These are phyloP conservation scores for Ichthyophthirius multifiliis DNA, from an alignment of 169 alveolate genomes.

Conservation along the genomic window DNA sequence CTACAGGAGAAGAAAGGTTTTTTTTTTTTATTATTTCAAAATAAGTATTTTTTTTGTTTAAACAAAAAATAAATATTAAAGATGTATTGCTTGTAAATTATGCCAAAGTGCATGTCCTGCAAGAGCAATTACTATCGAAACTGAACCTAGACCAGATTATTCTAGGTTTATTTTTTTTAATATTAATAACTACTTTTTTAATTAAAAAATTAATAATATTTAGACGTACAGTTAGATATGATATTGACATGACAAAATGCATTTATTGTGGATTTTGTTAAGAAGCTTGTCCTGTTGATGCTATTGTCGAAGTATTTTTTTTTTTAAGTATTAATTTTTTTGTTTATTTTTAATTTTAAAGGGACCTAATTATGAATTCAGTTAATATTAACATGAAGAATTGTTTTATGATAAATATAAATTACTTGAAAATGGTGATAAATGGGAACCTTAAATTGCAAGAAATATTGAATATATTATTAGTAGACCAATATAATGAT, in stretches of 20 bases:
- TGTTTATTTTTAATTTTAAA: neutral
- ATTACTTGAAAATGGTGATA: slow-evolving; percentile 76
- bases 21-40: too few relatives aligned
- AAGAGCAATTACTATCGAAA: slow-evolving; percentile 72
- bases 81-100: slow-evolving; percentile 82
- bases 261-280: slow-evolving; percentile 80
- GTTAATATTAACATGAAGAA: slow-evolving; percentile 59
- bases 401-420: slow-evolving; percentile 65
- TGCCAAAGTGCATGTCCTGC: slow-evolving; percentile 83
- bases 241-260: slow-evolving; percentile 81
- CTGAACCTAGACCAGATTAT: slow-evolving; percentile 81
- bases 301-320: slow-evolving; percentile 67
- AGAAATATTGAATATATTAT: slow-evolving; percentile 68
- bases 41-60: neutral
- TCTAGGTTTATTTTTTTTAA: slow-evolving; percentile 20
- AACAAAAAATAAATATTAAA: neutral
- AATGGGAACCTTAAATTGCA: slow-evolving; percentile 84
- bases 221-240: slow-evolving; percentile 78
- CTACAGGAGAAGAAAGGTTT: slow-evolving; percentile 78
- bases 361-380: slow-evolving; percentile 67
- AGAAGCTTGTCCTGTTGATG: slow-evolving; percentile 87
- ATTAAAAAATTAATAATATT: neutral
- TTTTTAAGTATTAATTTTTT: neutral
- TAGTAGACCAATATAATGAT: neutral
- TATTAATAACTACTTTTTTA: neutral